Conservation (phyloP, 108 stramenopile species). For the Phaeodactylum tricornutum region DNA sequence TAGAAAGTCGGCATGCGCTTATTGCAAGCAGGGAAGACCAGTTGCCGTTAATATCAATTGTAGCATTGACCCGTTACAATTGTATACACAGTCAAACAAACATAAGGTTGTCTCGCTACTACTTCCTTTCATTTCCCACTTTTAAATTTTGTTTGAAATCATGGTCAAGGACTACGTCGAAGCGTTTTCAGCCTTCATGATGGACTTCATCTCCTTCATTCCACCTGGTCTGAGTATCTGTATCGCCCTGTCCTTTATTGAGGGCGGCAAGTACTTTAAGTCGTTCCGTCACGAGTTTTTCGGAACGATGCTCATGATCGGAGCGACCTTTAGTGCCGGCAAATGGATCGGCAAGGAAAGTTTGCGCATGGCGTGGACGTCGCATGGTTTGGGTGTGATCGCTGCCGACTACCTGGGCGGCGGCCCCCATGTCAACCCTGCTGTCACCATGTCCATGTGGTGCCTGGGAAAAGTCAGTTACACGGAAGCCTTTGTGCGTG, state of each 20-base stretch:
- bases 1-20: too few species aligned
- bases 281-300: constrained; percentile 64
- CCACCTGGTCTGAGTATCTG: constrained; percentile 58
- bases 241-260: constrained; percentile 49
- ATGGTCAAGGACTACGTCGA: constrained; percentile 15
- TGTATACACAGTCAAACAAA: too few species aligned
- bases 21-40: too few species aligned
- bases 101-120: too few species aligned
- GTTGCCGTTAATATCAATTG: too few species aligned
- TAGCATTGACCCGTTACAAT: too few species aligned
- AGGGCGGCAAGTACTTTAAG: constrained; percentile 39
- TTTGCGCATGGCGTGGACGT: constrained; percentile 49
- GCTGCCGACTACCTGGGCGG: constrained; percentile 75
- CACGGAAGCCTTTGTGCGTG: constrained; percentile 67
- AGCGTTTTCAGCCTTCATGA: constrained; percentile 6
- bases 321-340: constrained; percentile 75
- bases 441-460: constrained; percentile 67
- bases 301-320: constrained; percentile 77
- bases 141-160: too few species aligned
- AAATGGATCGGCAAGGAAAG: constrained; percentile 72
- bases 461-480: constrained; percentile 64
- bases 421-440: constrained; percentile 64
- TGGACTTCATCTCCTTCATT: constrained; percentile 18
- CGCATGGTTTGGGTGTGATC: constrained; percentile 68
- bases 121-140: too few species aligned